These are phyloP conservation scores for Aspergillus ibericus DNA, from an alignment of 2,329 filamentous ascomycete genomes.

Conservation along the genomic window DNA sequence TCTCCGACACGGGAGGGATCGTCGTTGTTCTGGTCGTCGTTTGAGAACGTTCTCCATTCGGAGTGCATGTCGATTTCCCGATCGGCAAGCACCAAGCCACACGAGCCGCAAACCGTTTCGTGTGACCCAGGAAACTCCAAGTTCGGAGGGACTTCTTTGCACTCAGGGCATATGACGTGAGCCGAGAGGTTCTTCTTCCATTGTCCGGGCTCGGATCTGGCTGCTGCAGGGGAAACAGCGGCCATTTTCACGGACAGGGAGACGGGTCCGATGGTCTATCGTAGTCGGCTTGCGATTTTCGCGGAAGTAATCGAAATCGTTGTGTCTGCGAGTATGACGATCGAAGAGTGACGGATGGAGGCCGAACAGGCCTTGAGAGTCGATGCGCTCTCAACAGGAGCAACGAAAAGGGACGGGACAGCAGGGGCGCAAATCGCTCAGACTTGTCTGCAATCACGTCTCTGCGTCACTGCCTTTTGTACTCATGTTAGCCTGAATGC, in stretches of 20 bases:
- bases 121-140: slow-evolving; percentile 89
- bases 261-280: slow-evolving; percentile 33
- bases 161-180: slow-evolving; percentile 83
- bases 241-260: slow-evolving; percentile 38
- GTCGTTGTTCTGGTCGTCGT: slow-evolving; percentile 94
- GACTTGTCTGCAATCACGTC: slow-evolving; percentile 22
- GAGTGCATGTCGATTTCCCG: slow-evolving; percentile 93
- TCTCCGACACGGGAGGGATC: slow-evolving; percentile 98
- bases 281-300: slow-evolving; percentile 46
- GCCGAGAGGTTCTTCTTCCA: slow-evolving; percentile 87
- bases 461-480: slow-evolving; percentile 32
- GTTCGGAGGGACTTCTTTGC: slow-evolving; percentile 87
- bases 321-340: slow-evolving; percentile 53
- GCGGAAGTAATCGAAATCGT: slow-evolving; percentile 45
- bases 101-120: slow-evolving; percentile 89
- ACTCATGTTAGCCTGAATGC: slow-evolving; percentile 34
- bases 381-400: slow-evolving; percentile 6
- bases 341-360: slow-evolving; percentile 72
- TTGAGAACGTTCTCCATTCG: slow-evolving; percentile 98
- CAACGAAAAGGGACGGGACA: slow-evolving; percentile 20
- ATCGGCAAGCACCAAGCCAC: slow-evolving; percentile 85
- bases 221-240: slow-evolving; percentile 32
- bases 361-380: slow-evolving; percentile 41
- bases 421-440: slow-evolving; percentile 25
- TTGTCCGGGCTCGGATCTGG: slow-evolving; percentile 35